These are phyloP conservation scores for Ramichloridium luteum DNA, from an alignment of 2,329 filamentous ascomycete genomes.

Conservation along the genomic window DNA sequence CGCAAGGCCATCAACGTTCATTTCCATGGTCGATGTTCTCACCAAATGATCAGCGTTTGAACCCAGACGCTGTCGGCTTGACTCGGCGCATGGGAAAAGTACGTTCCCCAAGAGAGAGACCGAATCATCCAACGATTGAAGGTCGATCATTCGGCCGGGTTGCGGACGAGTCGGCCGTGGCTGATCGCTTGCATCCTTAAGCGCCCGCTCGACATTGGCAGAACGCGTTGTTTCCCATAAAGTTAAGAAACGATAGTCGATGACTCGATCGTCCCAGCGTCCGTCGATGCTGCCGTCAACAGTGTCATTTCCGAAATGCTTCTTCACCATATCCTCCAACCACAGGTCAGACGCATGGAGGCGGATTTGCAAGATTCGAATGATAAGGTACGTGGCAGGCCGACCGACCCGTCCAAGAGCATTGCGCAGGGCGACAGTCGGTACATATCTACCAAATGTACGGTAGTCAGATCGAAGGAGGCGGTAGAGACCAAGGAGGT, in stretches of 20 bases:
- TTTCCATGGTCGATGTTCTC: slow-evolving; percentile 57
- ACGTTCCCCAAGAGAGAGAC: slow-evolving; percentile 54
- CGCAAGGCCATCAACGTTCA: slow-evolving; percentile 61
- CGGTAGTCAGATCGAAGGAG: slow-evolving; percentile 64
- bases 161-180: not conserved
- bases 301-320: slow-evolving; percentile 44
- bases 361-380: slow-evolving; percentile 68
- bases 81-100: slow-evolving; percentile 59
- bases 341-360: slow-evolving; percentile 70
- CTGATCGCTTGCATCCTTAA: slow-evolving; percentile 1
- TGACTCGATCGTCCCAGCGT: slow-evolving; percentile 58
- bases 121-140: slow-evolving; percentile 15
- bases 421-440: slow-evolving; percentile 53
- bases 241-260: slow-evolving; percentile 67
- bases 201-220: slow-evolving; percentile 20
- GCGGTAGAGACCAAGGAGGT: slow-evolving; percentile 61
- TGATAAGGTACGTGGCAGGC: slow-evolving; percentile 64
- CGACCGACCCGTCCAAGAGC: slow-evolving; percentile 50
- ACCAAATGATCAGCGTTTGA: slow-evolving; percentile 36
- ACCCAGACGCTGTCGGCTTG: slow-evolving; percentile 30
- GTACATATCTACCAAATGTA: slow-evolving; percentile 53
- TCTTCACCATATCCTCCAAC: slow-evolving; percentile 56
- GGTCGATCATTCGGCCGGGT: slow-evolving; percentile 7
- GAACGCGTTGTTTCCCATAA: slow-evolving; percentile 51
- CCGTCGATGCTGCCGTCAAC: slow-evolving; percentile 48